A percentile compares a stretch with the other conserved stretches of the same genome.
Conservation (phyloP, 2,329 filamentous ascomycete genomes). For the Alternaria hordeiaustralica region DNA sequence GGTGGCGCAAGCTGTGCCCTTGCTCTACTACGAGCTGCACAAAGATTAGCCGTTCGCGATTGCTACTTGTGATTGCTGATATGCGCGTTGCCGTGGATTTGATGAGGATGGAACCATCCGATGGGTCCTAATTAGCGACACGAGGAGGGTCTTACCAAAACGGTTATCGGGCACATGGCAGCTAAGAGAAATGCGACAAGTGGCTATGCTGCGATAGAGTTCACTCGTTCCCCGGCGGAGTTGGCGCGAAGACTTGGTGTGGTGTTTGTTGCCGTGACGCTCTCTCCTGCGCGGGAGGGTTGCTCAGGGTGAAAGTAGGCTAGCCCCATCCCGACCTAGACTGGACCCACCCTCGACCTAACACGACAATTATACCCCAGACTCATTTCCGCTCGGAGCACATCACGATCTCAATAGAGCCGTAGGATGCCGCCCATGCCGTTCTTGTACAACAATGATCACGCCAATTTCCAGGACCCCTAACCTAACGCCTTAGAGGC, state of each 20-base stretch:
- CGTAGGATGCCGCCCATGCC: slow-evolving; percentile 32
- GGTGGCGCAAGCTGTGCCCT: slow-evolving; percentile 16
- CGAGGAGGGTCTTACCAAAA: neutral
- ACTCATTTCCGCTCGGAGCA: slow-evolving; percentile 40
- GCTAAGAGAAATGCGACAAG: neutral
- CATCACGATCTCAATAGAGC: slow-evolving; percentile 32
- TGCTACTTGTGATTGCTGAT: slow-evolving; percentile 16
- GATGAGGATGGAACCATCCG: slow-evolving; percentile 2
- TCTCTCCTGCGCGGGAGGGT: neutral
- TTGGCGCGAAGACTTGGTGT: slow-evolving; percentile 7
- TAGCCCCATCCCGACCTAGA: slow-evolving; percentile 6
- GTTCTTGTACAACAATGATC: slow-evolving; percentile 28
- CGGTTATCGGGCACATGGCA: neutral
- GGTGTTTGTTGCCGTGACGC: slow-evolving; percentile 17
- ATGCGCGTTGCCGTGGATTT: slow-evolving; percentile 7
- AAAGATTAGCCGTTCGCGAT: slow-evolving; percentile 25
- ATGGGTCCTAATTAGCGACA: slow-evolving; percentile 1
- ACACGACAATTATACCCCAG: slow-evolving; percentile 30
- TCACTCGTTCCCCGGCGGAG: neutral
- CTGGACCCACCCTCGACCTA: slow-evolving; percentile 2
- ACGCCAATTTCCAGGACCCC: slow-evolving; percentile 42
- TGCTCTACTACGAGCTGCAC: slow-evolving; percentile 23
- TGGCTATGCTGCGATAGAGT: neutral
- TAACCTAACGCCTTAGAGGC: slow-evolving; percentile 36
- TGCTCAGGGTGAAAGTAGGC: slow-evolving; percentile 12